phyloP scores from a whole-genome alignment of 2,329 filamentous ascomycete species.

The Sporothrix curviconia region DNA sequence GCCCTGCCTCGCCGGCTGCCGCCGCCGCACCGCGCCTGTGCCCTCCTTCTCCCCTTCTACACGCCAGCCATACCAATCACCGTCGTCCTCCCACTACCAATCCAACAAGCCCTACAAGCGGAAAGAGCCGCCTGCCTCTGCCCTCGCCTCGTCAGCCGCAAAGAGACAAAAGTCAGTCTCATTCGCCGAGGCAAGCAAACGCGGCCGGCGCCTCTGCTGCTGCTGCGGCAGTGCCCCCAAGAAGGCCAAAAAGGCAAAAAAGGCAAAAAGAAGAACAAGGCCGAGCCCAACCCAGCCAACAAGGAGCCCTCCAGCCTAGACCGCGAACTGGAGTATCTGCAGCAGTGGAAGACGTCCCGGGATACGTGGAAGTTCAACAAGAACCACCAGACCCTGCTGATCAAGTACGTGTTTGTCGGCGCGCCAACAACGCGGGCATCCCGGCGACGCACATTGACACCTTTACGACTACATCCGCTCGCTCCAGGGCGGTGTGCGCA shows the following conservation, averaged over 20 bases:
- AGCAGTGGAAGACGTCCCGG: conserved; percentile 64
- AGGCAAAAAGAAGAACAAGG: conserved; percentile 23
- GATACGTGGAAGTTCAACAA: conserved; percentile 93
- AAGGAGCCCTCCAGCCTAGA: conserved; percentile 42
- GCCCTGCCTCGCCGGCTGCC: conserved; percentile 25
- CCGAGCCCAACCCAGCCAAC: conserved; percentile 23
- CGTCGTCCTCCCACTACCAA: conserved; percentile 34
- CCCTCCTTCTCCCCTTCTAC: background rate
- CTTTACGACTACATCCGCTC: conserved; percentile 72
- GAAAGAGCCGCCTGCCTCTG: conserved; percentile 16
- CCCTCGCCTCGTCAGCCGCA: conserved; percentile 19
- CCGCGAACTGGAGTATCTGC: conserved; percentile 69
- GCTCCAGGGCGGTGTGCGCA: conserved; percentile 67
- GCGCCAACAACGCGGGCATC: conserved; percentile 44
- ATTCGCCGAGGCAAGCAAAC: conserved; percentile 41
- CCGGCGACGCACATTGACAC: conserved; percentile 62
- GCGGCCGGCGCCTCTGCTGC: conserved; percentile 29
- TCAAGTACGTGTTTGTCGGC: conserved; percentile 74
- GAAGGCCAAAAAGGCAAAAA: conserved; percentile 15
- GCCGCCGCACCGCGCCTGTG: conserved; percentile 14
- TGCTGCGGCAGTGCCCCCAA: conserved; percentile 11
- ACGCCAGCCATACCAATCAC: conserved; percentile 33
- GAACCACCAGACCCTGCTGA: conserved; percentile 75
- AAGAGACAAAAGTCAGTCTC: conserved; percentile 42
- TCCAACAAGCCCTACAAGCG: conserved; percentile 17